Conservation (phyloP, 352 stramenopile genomes). For the Globisporangium okanoganense region DNA sequence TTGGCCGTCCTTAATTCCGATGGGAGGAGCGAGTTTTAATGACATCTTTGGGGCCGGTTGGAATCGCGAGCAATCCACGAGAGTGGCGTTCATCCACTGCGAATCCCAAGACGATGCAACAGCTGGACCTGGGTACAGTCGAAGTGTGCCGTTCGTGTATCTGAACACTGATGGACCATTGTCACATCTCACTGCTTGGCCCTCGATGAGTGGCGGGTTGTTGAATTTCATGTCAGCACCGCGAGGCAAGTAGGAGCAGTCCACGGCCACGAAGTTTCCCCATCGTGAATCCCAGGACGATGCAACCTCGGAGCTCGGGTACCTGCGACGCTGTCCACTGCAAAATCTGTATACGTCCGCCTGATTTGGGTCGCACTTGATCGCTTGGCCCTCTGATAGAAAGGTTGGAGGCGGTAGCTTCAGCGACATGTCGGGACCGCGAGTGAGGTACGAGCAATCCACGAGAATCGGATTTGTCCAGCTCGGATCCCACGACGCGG, state of each 20-base stretch:
- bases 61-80: slow-evolving; percentile 5
- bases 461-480: slow-evolving; percentile 14
- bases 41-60: slow-evolving; percentile 1
- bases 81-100: slow-evolving; percentile 9
- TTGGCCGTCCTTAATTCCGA: not conserved
- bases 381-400: not conserved
- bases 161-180: slow-evolving; percentile 10
- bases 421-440: not conserved
- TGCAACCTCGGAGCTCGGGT: slow-evolving; percentile 17
- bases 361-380: not conserved
- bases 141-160: slow-evolving; percentile 10
- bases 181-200: not conserved
- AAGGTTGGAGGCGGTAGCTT: not conserved
- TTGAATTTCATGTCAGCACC: slow-evolving; percentile 2
- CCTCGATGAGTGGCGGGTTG: not conserved
- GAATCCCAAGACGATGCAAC: slow-evolving; percentile 24
- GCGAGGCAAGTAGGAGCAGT: slow-evolving; percentile 13
- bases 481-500: slow-evolving; percentile 18
- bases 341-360: slow-evolving; percentile 13
- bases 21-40: not conserved
- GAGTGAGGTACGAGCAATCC: slow-evolving; percentile 10
- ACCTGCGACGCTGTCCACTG: slow-evolving; percentile 13
- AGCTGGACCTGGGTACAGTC: slow-evolving; percentile 15
- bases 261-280: slow-evolving; percentile 9
- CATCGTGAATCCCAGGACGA: slow-evolving; percentile 21